Percentiles rank a stretch among this genome's conserved stretches.
phyloP scores from a whole-genome alignment of 2,329 filamentous ascomycete genomes.

The Ascochyta viciae-villosae region DNA sequence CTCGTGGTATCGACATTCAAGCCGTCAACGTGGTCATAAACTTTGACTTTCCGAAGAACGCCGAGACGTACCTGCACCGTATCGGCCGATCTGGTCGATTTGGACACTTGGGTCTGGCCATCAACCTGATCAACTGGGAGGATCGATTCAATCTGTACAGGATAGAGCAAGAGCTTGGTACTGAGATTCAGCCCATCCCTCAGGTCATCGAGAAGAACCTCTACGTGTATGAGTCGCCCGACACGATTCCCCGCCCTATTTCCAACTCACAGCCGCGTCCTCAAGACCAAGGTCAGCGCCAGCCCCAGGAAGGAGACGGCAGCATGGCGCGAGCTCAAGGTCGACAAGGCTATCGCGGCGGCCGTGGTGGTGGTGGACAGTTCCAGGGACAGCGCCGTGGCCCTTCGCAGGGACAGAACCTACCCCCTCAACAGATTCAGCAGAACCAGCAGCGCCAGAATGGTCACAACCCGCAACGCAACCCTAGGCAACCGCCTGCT shows the following conservation, averaged over 20 bases:
- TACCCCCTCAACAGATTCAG: slow-evolving; percentile 27
- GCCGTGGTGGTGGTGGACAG: slow-evolving; percentile 45
- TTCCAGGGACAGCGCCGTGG: slow-evolving; percentile 42
- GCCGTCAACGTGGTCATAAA: slow-evolving; percentile 99
- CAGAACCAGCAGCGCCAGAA: slow-evolving; percentile 44
- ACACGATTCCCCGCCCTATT: slow-evolving; percentile 88
- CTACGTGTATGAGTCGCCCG: slow-evolving; percentile 96
- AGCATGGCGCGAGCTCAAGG: slow-evolving; percentile 32
- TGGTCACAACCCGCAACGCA: slow-evolving; percentile 45
- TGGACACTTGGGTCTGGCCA: slow-evolving; percentile 94
- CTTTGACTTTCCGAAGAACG: slow-evolving; percentile 99
- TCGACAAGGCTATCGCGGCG: slow-evolving; percentile 42
- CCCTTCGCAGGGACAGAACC: slow-evolving; percentile 22
- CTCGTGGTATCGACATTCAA: slow-evolving; percentile 98
- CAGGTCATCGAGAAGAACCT: slow-evolving; percentile 94
- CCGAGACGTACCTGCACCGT: slow-evolving; percentile 96
- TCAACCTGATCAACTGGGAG: slow-evolving; percentile 99
- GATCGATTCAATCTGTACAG: slow-evolving; percentile 99
- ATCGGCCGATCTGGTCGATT: slow-evolving; percentile 98
- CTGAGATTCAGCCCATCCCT: slow-evolving; percentile 97
- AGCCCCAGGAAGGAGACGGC: slow-evolving; percentile 40
- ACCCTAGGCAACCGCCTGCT: slow-evolving; percentile 41
- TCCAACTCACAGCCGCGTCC: slow-evolving; percentile 56
- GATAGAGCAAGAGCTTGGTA: slow-evolving; percentile 96
- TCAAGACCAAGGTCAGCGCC: slow-evolving; percentile 21